Evolutionary conservation across 305 asterid species (phyloP), one percentile per base, ranked within the genome.

Genomic region (Fraxinus dipetala): DNA sequence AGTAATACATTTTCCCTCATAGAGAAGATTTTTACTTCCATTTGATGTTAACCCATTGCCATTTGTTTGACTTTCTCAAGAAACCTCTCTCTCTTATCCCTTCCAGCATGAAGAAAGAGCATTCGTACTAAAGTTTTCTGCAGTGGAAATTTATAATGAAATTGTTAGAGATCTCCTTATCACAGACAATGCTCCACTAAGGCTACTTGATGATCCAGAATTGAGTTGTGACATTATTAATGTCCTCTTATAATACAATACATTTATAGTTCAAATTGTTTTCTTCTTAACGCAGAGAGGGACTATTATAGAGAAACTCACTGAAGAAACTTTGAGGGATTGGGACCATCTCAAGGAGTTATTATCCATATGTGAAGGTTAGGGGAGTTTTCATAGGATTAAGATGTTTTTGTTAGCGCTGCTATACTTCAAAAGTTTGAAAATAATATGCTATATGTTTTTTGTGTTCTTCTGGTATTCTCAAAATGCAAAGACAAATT

Each of bases 121-220:
- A 75, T 96, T 94, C 86, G 95, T 85, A 79, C 79, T 94, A 65
- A 96, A 96, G 88, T 96, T 96, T 83, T 89, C 98, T 84, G 99
- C 99, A 36, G 90, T 93, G 88, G 99, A 94, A 89, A 94, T 96
- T 77, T 96, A 96, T 79, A 94, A 96, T 88, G 99, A 96, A 90
- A 97, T 92, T 87, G 97, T 94, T 35, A 89, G 95, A 83, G 99
- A 96, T 87, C 97, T 96, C 85, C 98, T 96, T 48, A 86, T 93
- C 87, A 84, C 89, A 4, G 97, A 96, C 83, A 93, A 79, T 87
- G 82, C 90, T 84, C 95, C 91, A 83, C 93, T 96, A 36, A 88
- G 99, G 89, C 89, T 96, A 77, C 92, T 96, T n/a, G 99, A 96
- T 89, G 99, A 96, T 86, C 98, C 98, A 18, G 99, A 96, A 83